Evolutionary conservation across 306 rosid genomes (phyloP).

Genomic region (Psophocarpus tetragonolobus): DNA sequence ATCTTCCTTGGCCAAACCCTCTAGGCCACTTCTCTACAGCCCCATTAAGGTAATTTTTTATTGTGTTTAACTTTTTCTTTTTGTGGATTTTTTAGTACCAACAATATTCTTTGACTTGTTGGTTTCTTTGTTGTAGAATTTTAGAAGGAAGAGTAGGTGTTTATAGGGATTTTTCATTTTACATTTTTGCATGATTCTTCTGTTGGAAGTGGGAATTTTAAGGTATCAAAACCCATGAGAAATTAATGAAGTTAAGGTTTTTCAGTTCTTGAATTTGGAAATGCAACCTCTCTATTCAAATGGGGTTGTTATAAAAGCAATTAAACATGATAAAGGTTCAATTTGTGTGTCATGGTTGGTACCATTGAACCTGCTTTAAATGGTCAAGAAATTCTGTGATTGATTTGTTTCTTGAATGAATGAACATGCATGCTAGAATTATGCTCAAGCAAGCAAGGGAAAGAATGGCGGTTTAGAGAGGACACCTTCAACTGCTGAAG

Average conservation of each 20-base stretch:
- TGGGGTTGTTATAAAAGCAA: neutral
- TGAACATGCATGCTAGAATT: conserved; percentile 35
- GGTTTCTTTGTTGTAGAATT: no score
- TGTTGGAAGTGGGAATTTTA: conserved; percentile 21
- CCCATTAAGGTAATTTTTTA: conserved; percentile 40
- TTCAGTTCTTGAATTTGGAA: neutral
- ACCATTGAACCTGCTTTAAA: neutral
- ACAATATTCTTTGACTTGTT: neutral
- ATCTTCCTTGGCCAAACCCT: conserved; percentile 39
- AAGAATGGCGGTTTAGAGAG: conserved; percentile 36
- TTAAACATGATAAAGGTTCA: neutral
- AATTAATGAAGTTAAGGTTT: neutral
- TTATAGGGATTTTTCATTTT: neutral
- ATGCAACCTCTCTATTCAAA: conserved; percentile 13
- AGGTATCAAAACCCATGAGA: conserved; percentile 5
- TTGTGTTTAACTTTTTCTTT: neutral
- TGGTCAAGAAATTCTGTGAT: neutral
- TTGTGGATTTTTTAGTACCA: neutral
- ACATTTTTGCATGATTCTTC: neutral
- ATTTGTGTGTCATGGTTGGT: neutral
- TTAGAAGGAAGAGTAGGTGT: neutral
- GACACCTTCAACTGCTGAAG: conserved; percentile 55
- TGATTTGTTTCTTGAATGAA: conserved; percentile 6
- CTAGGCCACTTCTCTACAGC: conserved; percentile 37
- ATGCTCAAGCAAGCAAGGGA: conserved; percentile 38